These are phyloP conservation scores for Talaromyces adpressus DNA, from an alignment of 495 filamentous ascomycete species.

Conservation along the genomic window DNA sequence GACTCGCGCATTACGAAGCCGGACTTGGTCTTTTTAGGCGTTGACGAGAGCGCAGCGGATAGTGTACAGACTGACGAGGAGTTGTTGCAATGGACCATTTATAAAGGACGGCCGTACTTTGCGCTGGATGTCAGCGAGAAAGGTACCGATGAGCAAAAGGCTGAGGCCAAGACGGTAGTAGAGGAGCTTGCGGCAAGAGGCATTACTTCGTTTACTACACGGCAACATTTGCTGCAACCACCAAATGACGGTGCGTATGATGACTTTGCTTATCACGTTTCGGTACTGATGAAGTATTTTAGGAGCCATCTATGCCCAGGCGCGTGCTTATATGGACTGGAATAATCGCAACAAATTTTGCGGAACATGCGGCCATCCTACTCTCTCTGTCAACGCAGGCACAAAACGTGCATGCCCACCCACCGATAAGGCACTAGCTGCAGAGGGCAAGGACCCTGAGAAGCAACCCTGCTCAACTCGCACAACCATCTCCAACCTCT, in stretches of 20 bases:
- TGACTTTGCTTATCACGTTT: background rate
- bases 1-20: slow-evolving; percentile 64
- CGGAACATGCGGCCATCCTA: slow-evolving; percentile 75
- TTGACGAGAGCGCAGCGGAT: slow-evolving; percentile 55
- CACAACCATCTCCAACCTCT: slow-evolving; percentile 64
- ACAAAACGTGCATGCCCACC: slow-evolving; percentile 88
- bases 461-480: slow-evolving; percentile 67
- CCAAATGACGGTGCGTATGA: slow-evolving; percentile 50
- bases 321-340: slow-evolving; percentile 88
- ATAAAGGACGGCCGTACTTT: slow-evolving; percentile 75
- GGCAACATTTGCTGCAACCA: slow-evolving; percentile 50
- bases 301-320: slow-evolving; percentile 91
- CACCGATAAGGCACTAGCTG: slow-evolving; percentile 48
- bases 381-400: slow-evolving; percentile 79
- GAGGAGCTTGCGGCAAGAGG: slow-evolving; percentile 51
- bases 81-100: slow-evolving; percentile 49
- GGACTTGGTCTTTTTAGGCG: slow-evolving; percentile 75
- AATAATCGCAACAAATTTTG: slow-evolving; percentile 91
- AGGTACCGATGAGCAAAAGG: slow-evolving; percentile 44
- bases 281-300: slow-evolving; percentile 11
- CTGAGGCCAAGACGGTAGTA: slow-evolving; percentile 38
- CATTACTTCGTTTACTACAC: slow-evolving; percentile 50
- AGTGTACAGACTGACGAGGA: slow-evolving; percentile 30
- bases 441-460: slow-evolving; percentile 30
- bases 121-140: slow-evolving; percentile 82